Conservation (phyloP, 2,329 filamentous ascomycete genomes). For the Xenoacremonium recifei region DNA sequence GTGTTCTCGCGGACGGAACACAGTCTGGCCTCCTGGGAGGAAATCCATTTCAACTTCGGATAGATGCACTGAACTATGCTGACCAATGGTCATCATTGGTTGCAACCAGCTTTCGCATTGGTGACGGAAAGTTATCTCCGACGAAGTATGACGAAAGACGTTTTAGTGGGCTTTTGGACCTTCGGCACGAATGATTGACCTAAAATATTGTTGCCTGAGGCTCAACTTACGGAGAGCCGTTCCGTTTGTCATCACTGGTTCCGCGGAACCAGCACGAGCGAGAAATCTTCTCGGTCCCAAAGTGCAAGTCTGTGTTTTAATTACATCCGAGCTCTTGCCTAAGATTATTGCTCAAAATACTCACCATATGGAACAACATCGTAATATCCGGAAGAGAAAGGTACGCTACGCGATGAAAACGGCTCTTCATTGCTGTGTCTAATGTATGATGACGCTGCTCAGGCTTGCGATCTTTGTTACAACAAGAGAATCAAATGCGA, state of each 20-base stretch:
- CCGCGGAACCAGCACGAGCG: background rate
- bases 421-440: background rate
- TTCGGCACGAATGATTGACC: no score
- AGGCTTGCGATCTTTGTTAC: constrained; percentile 10
- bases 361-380: background rate
- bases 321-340: background rate
- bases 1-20: no score
- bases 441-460: background rate
- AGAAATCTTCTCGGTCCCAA: background rate
- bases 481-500: constrained; percentile 8
- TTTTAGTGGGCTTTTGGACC: no score
- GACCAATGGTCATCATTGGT: no score
- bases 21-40: no score
- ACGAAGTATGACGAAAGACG: no score
- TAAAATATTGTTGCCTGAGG: no score
- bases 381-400: background rate
- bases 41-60: no score
- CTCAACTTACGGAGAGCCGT: no score
- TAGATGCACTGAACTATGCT: no score
- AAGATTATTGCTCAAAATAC: background rate
- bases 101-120: no score
- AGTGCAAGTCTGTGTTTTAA: background rate
- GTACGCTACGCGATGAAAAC: background rate
- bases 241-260: background rate
- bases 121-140: no score